Percentiles rank a stretch among this genome's conserved stretches.
Evolutionary conservation across 2,329 filamentous ascomycete species (phyloP).

Genomic region (Pseudocercospora musae): DNA sequence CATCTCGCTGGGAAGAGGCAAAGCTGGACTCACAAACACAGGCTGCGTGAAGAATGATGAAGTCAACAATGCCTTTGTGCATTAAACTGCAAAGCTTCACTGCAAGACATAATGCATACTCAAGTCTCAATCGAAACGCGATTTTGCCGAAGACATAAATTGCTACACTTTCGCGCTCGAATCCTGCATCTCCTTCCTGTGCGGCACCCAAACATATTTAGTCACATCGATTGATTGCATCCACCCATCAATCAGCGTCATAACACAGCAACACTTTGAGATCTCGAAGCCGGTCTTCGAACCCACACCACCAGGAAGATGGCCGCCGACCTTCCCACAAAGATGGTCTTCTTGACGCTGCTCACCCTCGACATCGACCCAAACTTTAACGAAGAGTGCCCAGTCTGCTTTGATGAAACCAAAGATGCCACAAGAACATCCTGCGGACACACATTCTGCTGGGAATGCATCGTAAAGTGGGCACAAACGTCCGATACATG

Average conservation of each 20-base stretch:
- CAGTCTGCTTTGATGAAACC: not conserved
- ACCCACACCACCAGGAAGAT: not conserved
- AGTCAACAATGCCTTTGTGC: not conserved
- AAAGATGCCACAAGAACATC: not conserved
- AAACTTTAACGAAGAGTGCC: not conserved
- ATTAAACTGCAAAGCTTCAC: not conserved
- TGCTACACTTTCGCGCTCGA: not conserved
- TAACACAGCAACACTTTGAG: not conserved
- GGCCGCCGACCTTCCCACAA: not conserved
- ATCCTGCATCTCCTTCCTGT: not conserved
- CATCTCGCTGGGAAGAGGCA: not conserved
- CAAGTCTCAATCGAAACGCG: not conserved
- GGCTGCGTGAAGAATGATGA: not conserved
- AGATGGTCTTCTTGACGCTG: not conserved
- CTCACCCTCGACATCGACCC: not conserved
- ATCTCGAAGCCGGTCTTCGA: not conserved
- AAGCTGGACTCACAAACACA: not conserved
- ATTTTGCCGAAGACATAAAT: not conserved
- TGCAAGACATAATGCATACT: not conserved
- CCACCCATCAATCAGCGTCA: not conserved
- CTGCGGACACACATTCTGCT: slow-evolving; percentile 1
- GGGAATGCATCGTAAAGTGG: not conserved
- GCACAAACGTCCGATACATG: not conserved
- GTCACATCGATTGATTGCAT: not conserved
- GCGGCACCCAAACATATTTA: not conserved